Conservation (phyloP, 257 asterid genomes). For the Cynanchum wilfordii region DNA sequence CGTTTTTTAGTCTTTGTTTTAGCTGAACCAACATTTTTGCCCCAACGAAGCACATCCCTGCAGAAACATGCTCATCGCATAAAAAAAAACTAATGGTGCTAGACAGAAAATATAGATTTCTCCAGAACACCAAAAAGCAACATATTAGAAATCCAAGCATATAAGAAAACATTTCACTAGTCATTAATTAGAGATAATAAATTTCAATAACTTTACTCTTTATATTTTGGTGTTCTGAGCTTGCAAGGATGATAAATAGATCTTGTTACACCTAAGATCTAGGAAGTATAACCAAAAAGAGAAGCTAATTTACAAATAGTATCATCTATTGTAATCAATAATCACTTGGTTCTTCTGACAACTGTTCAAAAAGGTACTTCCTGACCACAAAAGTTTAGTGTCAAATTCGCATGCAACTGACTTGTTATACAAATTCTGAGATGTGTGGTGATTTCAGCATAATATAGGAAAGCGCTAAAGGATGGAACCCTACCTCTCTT, state of each 20-base stretch:
- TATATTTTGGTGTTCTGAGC: not conserved
- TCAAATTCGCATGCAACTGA: not conserved
- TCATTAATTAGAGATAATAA: not conserved
- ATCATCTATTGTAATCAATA: not conserved
- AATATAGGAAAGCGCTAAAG: not conserved
- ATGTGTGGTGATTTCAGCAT: not conserved
- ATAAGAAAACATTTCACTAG: not conserved
- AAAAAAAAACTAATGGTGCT: not conserved
- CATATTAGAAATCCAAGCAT: not conserved
- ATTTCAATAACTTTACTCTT: not conserved
- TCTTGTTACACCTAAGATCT: not conserved
- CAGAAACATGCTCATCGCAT: constrained; percentile 17
- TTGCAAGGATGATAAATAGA: not conserved
- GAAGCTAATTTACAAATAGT: not conserved
- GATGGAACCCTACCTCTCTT: constrained; percentile 68
- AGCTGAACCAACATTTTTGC: constrained; percentile 81
- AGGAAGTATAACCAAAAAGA: not conserved
- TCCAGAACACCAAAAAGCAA: not conserved
- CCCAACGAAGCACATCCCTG: constrained; percentile 97
- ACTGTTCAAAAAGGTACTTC: not conserved
- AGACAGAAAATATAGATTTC: not conserved
- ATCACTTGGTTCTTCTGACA: not conserved
- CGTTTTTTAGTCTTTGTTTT: constrained; percentile 86
- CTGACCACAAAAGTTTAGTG: not conserved
- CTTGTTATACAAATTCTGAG: not conserved